Evolutionary conservation across 2,329 filamentous ascomycete species (phyloP).

Genomic region (Aspergillus fumigatus): DNA sequence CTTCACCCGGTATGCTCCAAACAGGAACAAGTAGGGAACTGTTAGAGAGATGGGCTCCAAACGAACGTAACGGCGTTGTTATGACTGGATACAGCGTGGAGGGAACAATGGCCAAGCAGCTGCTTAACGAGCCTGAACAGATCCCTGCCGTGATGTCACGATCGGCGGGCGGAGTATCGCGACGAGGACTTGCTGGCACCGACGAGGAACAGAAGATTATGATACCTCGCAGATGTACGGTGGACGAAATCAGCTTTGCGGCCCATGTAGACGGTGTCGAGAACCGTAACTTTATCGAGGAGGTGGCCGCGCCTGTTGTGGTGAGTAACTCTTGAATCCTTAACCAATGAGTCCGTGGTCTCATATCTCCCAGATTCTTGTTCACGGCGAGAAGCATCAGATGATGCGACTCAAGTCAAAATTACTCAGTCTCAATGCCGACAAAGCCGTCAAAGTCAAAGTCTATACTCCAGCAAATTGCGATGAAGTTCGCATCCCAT

Average conservation of each 20-base stretch:
- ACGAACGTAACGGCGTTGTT: constrained; percentile 94
- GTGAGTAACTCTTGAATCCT: constrained; percentile 51
- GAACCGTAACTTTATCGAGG: constrained; percentile 94
- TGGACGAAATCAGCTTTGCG: constrained; percentile 92
- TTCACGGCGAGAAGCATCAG: constrained; percentile 95
- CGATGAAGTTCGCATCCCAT: constrained; percentile 90
- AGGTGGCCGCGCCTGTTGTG: constrained; percentile 85
- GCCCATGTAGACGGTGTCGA: constrained; percentile 95
- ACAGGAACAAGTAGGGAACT: constrained; percentile 91
- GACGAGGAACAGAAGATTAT: constrained; percentile 79
- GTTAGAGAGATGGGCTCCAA: constrained; percentile 92
- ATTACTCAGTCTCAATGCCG: constrained; percentile 82
- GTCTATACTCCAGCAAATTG: constrained; percentile 93
- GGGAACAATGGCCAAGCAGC: constrained; percentile 94
- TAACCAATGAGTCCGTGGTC: background rate
- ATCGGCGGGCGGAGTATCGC: constrained; percentile 47
- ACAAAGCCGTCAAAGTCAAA: constrained; percentile 76
- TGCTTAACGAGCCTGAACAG: constrained; percentile 90
- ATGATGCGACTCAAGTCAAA: constrained; percentile 98
- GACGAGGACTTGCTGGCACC: constrained; percentile 57
- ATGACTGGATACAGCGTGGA: constrained; percentile 99
- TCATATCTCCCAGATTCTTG: constrained; percentile 64
- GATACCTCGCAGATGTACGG: constrained; percentile 87
- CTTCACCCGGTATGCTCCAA: constrained; percentile 96
- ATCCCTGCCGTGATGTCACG: constrained; percentile 92